Conservation (phyloP, 2,329 filamentous ascomycete species). For the Cladosporium phlei region DNA sequence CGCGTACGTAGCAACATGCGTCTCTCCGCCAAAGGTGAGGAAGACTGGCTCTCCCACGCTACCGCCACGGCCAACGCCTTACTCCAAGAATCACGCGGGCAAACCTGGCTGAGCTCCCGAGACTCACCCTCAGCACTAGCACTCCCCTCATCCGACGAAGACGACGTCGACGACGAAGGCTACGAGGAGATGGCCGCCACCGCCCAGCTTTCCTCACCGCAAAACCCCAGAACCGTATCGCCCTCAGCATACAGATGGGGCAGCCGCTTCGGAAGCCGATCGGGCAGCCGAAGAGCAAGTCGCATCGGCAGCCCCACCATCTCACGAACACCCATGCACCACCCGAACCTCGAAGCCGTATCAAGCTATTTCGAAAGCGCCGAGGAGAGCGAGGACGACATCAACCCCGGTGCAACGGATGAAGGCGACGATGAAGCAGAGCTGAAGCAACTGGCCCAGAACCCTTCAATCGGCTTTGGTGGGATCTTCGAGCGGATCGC, state of each 20-base stretch:
- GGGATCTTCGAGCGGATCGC: constrained; percentile 34
- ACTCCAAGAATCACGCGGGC: constrained; percentile 57
- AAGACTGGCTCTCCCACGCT: constrained; percentile 58
- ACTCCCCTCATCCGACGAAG: constrained; percentile 23
- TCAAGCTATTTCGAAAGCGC: constrained; percentile 34
- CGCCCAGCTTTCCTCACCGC: constrained; percentile 14
- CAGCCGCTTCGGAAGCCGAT: constrained; percentile 33
- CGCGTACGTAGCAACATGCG: constrained; percentile 5
- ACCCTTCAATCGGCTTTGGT: constrained; percentile 52
- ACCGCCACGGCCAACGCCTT: constrained; percentile 54
- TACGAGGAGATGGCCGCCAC: constrained; percentile 33
- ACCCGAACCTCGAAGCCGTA: constrained; percentile 14
- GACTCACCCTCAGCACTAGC: constrained; percentile 53
- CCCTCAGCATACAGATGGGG: constrained; percentile 21
- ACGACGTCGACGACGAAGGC: constrained; percentile 32
- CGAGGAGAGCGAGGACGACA: constrained; percentile 33
- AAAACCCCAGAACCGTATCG: not conserved
- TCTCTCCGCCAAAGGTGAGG: constrained; percentile 28
- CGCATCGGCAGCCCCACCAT: constrained; percentile 36
- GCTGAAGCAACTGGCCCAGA: constrained; percentile 47
- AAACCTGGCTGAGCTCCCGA: constrained; percentile 55
- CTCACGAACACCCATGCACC: constrained; percentile 31
- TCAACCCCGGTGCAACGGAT: constrained; percentile 21
- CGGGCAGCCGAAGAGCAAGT: constrained; percentile 36
- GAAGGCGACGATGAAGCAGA: constrained; percentile 49